A percentile compares a stretch with the other conserved stretches of the same genome.
These are phyloP conservation scores for Amanita brunnescens DNA, from an alignment of 768 basidiomycete species.

Conservation along the genomic window DNA sequence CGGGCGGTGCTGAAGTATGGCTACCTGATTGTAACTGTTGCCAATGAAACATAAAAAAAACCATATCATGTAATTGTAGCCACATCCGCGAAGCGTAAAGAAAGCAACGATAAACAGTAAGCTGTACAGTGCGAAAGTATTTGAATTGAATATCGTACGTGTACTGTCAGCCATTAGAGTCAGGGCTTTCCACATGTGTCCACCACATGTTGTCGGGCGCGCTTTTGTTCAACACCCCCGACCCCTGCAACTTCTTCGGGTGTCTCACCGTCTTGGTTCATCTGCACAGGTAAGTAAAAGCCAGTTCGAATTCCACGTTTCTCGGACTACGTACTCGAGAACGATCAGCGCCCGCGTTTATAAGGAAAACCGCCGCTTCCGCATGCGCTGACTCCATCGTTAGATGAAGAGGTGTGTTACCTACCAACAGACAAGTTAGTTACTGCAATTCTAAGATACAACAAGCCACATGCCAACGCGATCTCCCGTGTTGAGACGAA, in stretches of 20 bases:
- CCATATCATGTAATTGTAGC: too few relatives aligned
- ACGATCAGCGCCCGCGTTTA: conserved; percentile 94
- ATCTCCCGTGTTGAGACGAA: conserved; percentile 81
- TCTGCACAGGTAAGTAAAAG: conserved; percentile 31
- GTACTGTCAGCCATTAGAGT: conserved; percentile 5
- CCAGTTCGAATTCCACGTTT: conserved; percentile 3
- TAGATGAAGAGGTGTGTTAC: conserved; percentile 94
- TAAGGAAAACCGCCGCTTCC: conserved; percentile 80
- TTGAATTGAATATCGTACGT: background rate
- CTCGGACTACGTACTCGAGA: conserved; percentile 51
- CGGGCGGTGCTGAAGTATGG: too few relatives aligned
- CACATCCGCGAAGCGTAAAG: too few relatives aligned
- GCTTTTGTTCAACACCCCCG: conserved; percentile 81
- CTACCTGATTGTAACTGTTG: too few relatives aligned
- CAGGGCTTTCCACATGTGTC: conserved; percentile 59
- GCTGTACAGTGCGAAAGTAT: too few relatives aligned
- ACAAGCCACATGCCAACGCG: conserved; percentile 46
- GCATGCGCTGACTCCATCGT: conserved; percentile 98
- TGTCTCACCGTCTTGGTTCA: conserved; percentile 77
- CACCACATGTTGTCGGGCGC: conserved; percentile 68
- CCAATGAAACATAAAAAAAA: too few relatives aligned
- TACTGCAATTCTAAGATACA: conserved; percentile 9
- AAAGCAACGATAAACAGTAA: too few relatives aligned
- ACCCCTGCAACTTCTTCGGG: conserved; percentile 88
- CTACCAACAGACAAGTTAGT: conserved; percentile 27